phyloP scores from a whole-genome alignment of 2,329 filamentous ascomycete species.

The Arthrobotrys iridis region DNA sequence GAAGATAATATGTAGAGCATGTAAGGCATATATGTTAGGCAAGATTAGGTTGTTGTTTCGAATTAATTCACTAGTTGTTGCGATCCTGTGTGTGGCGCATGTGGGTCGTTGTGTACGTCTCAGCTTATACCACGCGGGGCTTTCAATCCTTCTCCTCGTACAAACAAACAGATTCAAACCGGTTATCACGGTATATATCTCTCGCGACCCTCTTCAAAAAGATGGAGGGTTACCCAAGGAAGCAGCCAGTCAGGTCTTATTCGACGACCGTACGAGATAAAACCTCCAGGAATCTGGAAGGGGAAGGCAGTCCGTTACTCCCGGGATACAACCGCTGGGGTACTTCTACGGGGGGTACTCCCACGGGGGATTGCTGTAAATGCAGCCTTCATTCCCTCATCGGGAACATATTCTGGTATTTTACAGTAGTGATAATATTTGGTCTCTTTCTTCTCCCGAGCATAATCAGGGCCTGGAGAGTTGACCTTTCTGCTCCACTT shows the following conservation, averaged over 20 bases:
- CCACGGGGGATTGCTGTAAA: neutral
- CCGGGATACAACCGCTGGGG: neutral
- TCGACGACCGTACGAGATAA: neutral
- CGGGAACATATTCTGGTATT: neutral
- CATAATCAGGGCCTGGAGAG: neutral
- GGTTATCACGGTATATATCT: neutral
- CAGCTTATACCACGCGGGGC: too few species aligned
- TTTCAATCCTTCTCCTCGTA: neutral
- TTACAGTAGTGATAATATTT: neutral
- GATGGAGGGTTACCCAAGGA: neutral
- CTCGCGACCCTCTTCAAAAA: neutral
- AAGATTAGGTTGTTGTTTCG: too few species aligned
- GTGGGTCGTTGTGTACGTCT: too few species aligned
- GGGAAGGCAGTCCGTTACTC: neutral
- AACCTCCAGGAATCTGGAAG: neutral
- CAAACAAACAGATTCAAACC: neutral
- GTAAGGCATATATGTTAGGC: too few species aligned
- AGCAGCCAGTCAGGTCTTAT: neutral
- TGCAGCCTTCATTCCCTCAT: neutral
- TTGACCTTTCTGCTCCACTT: too few species aligned
- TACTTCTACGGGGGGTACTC: too few species aligned
- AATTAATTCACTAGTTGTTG: too few species aligned
- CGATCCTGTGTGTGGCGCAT: too few species aligned
- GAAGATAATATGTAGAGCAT: too few species aligned
- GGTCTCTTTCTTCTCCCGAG: neutral